phyloP scores from a whole-genome alignment of 1,139 yeast genomes.

The Eremothecium cymbalariae region DNA sequence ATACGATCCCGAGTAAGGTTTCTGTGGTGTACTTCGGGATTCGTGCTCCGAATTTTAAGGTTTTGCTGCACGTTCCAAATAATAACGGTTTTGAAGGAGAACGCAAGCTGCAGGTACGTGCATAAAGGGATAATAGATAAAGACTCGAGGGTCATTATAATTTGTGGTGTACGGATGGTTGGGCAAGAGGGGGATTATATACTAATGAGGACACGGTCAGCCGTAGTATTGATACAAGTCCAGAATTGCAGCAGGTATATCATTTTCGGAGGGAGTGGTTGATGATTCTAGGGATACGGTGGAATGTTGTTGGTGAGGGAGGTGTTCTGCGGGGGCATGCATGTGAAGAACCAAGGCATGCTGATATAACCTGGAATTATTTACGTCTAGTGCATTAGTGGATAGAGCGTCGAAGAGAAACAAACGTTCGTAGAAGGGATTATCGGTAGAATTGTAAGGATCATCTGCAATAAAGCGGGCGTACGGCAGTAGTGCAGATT shows the following conservation, averaged over 20 bases:
- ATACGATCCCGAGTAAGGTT: too few relatives aligned
- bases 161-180: too few relatives aligned
- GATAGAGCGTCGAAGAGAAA: neutral
- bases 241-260: neutral
- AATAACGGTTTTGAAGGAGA: too few relatives aligned
- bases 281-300: neutral
- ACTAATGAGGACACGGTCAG: neutral
- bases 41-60: too few relatives aligned
- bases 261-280: constrained; percentile 1
- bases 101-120: too few relatives aligned
- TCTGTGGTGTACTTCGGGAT: too few relatives aligned
- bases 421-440: constrained; percentile 10
- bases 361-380: constrained; percentile 14
- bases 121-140: too few relatives aligned
- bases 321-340: constrained; percentile 1
- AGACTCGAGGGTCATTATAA: too few relatives aligned
- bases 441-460: constrained; percentile 15
- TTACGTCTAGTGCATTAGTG: constrained; percentile 15
- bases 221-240: constrained; percentile 2
- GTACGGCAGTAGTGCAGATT: neutral
- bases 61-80: too few relatives aligned
- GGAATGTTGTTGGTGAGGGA: too few relatives aligned
- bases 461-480: constrained; percentile 15
- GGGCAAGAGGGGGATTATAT: neutral
- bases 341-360: constrained; percentile 12